Evolutionary conservation across 2,329 filamentous ascomycete genomes (phyloP).

Genomic region (Calonectria hawksworthii): DNA sequence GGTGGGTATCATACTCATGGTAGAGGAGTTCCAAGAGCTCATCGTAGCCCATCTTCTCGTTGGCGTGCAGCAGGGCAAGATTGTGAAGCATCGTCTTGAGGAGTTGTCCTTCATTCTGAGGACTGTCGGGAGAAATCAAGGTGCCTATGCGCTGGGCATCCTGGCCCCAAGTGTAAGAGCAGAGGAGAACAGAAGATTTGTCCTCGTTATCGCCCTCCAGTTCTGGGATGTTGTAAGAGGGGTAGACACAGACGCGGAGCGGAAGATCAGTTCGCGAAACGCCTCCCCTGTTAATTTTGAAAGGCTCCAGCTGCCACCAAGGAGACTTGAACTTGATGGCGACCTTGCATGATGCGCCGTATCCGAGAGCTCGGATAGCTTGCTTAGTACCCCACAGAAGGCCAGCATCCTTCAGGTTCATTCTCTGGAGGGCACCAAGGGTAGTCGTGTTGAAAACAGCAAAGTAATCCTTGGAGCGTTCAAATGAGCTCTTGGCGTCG

Average conservation of each 20-base stretch:
- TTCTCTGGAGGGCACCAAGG: constrained; percentile 31
- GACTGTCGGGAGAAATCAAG: constrained; percentile 25
- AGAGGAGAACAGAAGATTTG: constrained; percentile 34
- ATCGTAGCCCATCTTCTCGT: constrained; percentile 8
- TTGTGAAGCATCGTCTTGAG: constrained; percentile 28
- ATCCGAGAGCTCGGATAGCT: constrained; percentile 49
- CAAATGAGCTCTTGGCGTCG: not conserved
- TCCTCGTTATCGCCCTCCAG: not conserved
- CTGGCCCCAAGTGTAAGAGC: constrained; percentile 39
- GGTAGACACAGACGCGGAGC: constrained; percentile 50
- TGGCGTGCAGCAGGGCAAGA: constrained; percentile 31
- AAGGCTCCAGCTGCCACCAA: constrained; percentile 39
- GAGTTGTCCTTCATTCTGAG: constrained; percentile 31
- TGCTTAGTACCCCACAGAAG: constrained; percentile 47
- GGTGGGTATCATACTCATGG: constrained; percentile 29
- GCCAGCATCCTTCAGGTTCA: constrained; percentile 41
- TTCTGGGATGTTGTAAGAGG: constrained; percentile 44
- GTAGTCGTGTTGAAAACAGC: constrained; percentile 39
- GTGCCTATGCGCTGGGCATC: constrained; percentile 37
- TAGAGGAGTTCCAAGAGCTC: constrained; percentile 9
- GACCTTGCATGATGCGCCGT: constrained; percentile 48
- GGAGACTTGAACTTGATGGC: constrained; percentile 51
- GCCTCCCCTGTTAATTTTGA: constrained; percentile 30
- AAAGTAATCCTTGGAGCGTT: constrained; percentile 32
- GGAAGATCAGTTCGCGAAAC: constrained; percentile 45